phyloP scores from a whole-genome alignment of 176 grass and related monocot species.

The Cocos nucifera region DNA sequence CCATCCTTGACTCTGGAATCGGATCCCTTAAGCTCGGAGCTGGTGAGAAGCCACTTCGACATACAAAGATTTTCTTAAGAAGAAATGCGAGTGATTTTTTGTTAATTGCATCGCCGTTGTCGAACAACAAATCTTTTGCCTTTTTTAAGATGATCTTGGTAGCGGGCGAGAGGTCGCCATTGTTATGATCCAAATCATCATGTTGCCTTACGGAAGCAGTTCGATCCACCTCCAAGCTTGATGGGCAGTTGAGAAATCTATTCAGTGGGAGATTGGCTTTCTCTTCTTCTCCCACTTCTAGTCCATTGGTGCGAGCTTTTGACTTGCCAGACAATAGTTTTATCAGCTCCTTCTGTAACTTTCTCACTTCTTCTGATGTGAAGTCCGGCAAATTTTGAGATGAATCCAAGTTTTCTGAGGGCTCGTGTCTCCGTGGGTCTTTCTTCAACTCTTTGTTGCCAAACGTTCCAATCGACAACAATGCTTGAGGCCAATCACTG shows the following conservation, averaged over 20 bases:
- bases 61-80: conserved; percentile 69
- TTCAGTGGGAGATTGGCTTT: conserved; percentile 51
- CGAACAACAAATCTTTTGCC: conserved; percentile 57
- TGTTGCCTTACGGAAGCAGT: neutral
- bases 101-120: conserved; percentile 32
- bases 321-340: conserved; percentile 40
- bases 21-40: conserved; percentile 47
- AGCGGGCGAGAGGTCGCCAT: conserved; percentile 55
- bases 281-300: conserved; percentile 5
- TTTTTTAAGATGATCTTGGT: conserved; percentile 80
- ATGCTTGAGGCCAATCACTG: conserved; percentile 25
- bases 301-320: conserved; percentile 23
- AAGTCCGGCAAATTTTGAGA: conserved; percentile 48
- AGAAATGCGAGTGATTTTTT: conserved; percentile 62
- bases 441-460: conserved; percentile 30
- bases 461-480: conserved; percentile 70
- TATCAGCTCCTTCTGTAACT: conserved; percentile 60
- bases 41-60: conserved; percentile 43
- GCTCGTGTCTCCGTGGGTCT: conserved; percentile 17
- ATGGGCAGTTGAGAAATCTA: conserved; percentile 79
- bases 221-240: conserved; percentile 77
- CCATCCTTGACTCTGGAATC: conserved; percentile 56
- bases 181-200: conserved; percentile 15
- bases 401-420: neutral
- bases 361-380: conserved; percentile 61